Evolutionary conservation across 768 basidiomycete genomes (phyloP).

Genomic region (Rhizopogon vesiculosus): DNA sequence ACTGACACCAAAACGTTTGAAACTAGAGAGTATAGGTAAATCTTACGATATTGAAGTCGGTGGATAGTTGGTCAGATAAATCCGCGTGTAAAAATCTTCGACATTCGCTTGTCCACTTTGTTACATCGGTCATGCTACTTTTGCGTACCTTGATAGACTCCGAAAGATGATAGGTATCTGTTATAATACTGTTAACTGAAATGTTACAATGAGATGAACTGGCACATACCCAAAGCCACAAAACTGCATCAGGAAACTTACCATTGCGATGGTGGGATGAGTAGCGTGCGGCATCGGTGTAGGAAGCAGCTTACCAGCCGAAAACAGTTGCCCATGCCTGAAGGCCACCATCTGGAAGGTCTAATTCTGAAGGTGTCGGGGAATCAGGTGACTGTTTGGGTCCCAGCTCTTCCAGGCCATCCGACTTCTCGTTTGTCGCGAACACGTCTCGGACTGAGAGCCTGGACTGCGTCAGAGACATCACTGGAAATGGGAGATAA

Average conservation of each 20-base stretch:
- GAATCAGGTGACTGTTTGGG: neutral
- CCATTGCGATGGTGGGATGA: neutral
- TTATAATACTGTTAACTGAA: neutral
- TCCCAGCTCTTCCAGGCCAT: neutral
- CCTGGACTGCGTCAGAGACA: neutral
- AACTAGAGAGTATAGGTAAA: slow-evolving; percentile 18
- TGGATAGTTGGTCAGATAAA: slow-evolving; percentile 21
- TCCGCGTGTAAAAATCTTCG: slow-evolving; percentile 27
- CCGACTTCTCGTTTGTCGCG: neutral
- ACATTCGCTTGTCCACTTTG: slow-evolving; percentile 1
- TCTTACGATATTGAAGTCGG: slow-evolving; percentile 25
- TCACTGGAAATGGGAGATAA: neutral
- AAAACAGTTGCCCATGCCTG: slow-evolving; percentile 9
- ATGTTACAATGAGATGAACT: neutral
- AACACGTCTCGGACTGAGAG: neutral
- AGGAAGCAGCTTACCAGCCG: neutral
- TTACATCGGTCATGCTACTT: neutral
- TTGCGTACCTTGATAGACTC: slow-evolving; percentile 26
- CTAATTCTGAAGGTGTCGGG: neutral
- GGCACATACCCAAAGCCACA: slow-evolving; percentile 20
- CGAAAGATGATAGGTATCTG: slow-evolving; percentile 26
- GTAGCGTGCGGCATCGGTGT: too few relatives aligned
- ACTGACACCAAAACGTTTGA: slow-evolving; percentile 15
- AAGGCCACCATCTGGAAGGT: slow-evolving; percentile 6
- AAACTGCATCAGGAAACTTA: slow-evolving; percentile 22